Evolutionary conservation across 805 yeast species (phyloP).

Genomic region (Novakomyces olei): DNA sequence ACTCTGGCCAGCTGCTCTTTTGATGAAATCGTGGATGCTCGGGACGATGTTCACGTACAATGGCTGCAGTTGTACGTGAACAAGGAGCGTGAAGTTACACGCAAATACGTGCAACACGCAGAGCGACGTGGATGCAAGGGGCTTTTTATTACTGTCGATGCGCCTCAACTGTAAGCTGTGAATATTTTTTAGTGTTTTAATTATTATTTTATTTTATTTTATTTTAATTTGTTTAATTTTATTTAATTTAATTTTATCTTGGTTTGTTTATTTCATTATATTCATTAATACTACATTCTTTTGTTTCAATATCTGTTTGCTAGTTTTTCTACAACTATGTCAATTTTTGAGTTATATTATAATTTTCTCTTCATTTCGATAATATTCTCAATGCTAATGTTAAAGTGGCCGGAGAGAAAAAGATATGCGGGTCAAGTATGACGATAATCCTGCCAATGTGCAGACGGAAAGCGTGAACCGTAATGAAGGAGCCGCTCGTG

Average conservation of each 20-base stretch:
- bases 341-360: too few species aligned
- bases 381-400: too few species aligned
- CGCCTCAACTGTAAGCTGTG: constrained; percentile 70
- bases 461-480: constrained; percentile 33
- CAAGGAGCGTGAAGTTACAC: constrained; percentile 44
- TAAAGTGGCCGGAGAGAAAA: constrained; percentile 89
- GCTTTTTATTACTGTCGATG: constrained; percentile 74
- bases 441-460: constrained; percentile 23
- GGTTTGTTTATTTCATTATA: too few species aligned
- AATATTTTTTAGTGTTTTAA: too few species aligned
- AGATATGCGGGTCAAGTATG: constrained; percentile 48
- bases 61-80: constrained; percentile 83
- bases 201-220: too few species aligned
- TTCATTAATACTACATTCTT: too few species aligned
- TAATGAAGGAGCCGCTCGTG: constrained; percentile 65
- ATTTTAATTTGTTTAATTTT: too few species aligned
- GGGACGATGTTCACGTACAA: constrained; percentile 43
- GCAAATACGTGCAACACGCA: constrained; percentile 42
- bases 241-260: too few species aligned
- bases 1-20: constrained; percentile 74
- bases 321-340: too few species aligned
- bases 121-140: constrained; percentile 59
- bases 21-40: constrained; percentile 62
- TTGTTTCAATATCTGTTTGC: too few species aligned
- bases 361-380: too few species aligned